Percentiles rank a stretch among this genome's conserved stretches.
Conservation (phyloP, 768 basidiomycete genomes). For the Candolleomyces eurysporus region DNA sequence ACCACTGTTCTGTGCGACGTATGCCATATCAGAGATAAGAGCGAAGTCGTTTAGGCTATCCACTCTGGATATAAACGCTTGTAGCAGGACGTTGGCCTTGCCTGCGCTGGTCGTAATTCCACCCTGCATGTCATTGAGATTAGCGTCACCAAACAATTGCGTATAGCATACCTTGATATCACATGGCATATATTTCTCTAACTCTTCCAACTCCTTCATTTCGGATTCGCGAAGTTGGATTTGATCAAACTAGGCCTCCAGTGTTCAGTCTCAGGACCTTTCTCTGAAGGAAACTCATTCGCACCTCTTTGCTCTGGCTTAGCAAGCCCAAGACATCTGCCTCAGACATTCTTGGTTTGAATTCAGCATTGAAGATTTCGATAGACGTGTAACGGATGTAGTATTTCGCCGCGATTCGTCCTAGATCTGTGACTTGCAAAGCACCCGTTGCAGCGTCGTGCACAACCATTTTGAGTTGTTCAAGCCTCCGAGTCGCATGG, state of each 20-base stretch:
- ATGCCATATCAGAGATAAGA: conserved; percentile 90
- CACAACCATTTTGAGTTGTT: conserved; percentile 76
- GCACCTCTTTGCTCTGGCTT: conserved; percentile 87
- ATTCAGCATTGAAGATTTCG: conserved; percentile 78
- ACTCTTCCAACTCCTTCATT: conserved; percentile 69
- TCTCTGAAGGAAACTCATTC: conserved; percentile 8
- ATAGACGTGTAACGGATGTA: conserved; percentile 87
- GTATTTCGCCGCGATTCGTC: conserved; percentile 95
- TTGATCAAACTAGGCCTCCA: conserved; percentile 75
- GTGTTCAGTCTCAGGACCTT: not conserved
- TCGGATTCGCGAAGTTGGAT: conserved; percentile 93
- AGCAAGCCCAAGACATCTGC: conserved; percentile 88
- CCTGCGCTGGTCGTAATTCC: conserved; percentile 53
- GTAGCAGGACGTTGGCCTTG: conserved; percentile 95
- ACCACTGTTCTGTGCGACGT: conserved; percentile 91
- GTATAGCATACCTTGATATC: conserved; percentile 61
- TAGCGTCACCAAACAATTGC: not conserved
- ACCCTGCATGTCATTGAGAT: conserved; percentile 40
- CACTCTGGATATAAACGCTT: conserved; percentile 77
- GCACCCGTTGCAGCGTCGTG: conserved; percentile 58
- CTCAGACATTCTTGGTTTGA: conserved; percentile 84
- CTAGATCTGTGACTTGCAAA: conserved; percentile 82
- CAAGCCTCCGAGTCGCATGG: conserved; percentile 63
- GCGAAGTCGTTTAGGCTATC: conserved; percentile 91
- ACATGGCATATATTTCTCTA: conserved; percentile 74